Base-by-base conservation (phyloP, 2,329 filamentous ascomycete species). In the Gremmenia infestans region DNA sequence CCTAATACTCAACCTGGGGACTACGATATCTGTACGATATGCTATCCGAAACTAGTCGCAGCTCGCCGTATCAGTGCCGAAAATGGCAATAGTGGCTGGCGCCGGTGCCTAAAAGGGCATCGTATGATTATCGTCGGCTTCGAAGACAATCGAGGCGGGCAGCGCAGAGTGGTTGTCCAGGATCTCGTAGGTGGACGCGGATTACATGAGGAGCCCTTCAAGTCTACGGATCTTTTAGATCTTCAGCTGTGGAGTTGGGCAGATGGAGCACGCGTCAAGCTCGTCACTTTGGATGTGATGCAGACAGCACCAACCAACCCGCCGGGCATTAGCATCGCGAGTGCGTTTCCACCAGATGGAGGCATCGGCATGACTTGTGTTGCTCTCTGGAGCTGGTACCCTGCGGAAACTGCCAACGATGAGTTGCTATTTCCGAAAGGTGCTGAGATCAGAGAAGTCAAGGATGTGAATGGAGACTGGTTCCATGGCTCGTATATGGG, bases 381-480 rank as follows among this genome's bases (percentile, higher is more conserved):
- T 23, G 90, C 90, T 0, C 72, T 80, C 15, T 97, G 90, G 88
- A 80, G 84, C 4, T 96, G 90, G 79, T 92, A 87, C 67, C 90
- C 91, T 0, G 80, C 81, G 2, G 72, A 78, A 0, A 79, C 74
- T 6, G 77, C 73, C 0, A 81, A 81, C 1, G 77, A 96, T 68
- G 93, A 97, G 73, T 73, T 97, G 42, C 72, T 86, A 60, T 97
- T 97, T 64, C 93, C 93, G 0, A 85, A 85, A 50, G 86, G 88
- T 9, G 91, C 92, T 0, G 89, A 94, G 71, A 81, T 97, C 14
- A 79, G 80, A 6, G 93, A 97, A 74, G 83, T 88, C 39, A 87
- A 93, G 69, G 88, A 94, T 70, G 83, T 95, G 48, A 96, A 96
- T 70, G 89, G 87, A 17, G 91, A 96, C 70, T 97, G 92, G 92